Conservation (phyloP, 106 monocot genomes). For the Platanthera zijinensis region DNA sequence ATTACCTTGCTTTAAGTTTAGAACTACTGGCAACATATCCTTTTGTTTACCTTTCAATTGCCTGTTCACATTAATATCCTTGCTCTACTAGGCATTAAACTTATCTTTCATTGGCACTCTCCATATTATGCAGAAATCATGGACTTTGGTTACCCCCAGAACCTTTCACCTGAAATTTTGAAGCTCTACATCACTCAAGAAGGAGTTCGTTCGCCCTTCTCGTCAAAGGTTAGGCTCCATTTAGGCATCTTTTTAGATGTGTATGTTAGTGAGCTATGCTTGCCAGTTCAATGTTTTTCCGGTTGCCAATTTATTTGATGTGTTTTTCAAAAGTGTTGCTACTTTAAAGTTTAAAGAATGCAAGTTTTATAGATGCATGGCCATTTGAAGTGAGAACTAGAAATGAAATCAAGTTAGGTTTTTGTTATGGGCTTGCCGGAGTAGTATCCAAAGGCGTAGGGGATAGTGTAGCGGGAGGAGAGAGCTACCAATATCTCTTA, state of each 20-base stretch:
- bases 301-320: not conserved
- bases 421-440: too few species aligned
- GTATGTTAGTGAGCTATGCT: not conserved
- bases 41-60: not conserved
- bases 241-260: not conserved
- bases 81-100: not conserved
- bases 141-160: constrained; percentile 99
- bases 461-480: too few species aligned
- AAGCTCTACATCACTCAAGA: constrained; percentile 99
- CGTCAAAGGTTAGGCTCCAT: constrained; percentile 68
- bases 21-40: not conserved
- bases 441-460: too few species aligned
- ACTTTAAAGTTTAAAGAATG: not conserved
- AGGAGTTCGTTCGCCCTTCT: constrained; percentile 96
- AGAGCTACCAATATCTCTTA: too few species aligned
- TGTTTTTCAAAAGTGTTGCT: not conserved
- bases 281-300: constrained; percentile 1
- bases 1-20: not conserved
- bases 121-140: constrained; percentile 70
- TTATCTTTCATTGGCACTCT: not conserved
- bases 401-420: not conserved
- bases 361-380: not conserved
- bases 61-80: not conserved
- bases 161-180: constrained; percentile 97
- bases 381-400: not conserved